Evolutionary conservation across 192 early-diverging fungal genomes (phyloP).

Genomic region (Coemansia sp.): DNA sequence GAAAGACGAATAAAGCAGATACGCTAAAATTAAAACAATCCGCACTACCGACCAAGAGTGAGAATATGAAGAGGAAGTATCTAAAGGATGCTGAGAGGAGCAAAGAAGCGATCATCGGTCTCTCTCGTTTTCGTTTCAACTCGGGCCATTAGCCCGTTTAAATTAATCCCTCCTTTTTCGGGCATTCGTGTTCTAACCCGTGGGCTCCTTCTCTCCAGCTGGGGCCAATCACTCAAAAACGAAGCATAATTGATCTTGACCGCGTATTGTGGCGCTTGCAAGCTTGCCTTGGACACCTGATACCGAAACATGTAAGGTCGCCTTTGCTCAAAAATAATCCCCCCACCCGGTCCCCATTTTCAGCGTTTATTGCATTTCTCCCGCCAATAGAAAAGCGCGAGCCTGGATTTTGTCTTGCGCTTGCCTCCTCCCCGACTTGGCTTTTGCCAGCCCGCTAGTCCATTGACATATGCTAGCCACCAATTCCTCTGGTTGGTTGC

Average conservation of each 20-base stretch:
- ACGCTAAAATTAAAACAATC: not conserved
- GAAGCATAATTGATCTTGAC: not conserved
- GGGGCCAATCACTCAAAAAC: not conserved
- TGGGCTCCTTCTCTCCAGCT: not conserved
- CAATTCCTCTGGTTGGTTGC: not conserved
- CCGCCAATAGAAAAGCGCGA: not conserved
- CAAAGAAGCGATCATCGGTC: constrained; percentile 1
- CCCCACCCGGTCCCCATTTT: not conserved
- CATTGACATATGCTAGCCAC: not conserved
- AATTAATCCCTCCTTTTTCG: not conserved
- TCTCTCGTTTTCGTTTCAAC: not conserved
- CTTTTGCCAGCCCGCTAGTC: not conserved
- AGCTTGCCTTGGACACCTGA: not conserved
- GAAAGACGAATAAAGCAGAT: not conserved
- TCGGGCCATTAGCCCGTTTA: constrained; percentile 2
- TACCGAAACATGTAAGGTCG: not conserved
- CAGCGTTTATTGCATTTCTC: not conserved
- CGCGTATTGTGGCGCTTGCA: not conserved
- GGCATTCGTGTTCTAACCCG: not conserved
- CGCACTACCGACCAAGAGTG: not conserved
- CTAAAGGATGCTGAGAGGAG: not conserved
- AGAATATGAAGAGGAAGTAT: not conserved
- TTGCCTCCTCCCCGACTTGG: not conserved
- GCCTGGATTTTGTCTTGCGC: not conserved
- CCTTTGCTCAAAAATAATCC: not conserved